Percentiles rank a stretch among this genome's conserved stretches.
These are phyloP conservation scores for Debaryomyces tyrocola DNA, from an alignment of 805 yeast genomes.

Conservation along the genomic window DNA sequence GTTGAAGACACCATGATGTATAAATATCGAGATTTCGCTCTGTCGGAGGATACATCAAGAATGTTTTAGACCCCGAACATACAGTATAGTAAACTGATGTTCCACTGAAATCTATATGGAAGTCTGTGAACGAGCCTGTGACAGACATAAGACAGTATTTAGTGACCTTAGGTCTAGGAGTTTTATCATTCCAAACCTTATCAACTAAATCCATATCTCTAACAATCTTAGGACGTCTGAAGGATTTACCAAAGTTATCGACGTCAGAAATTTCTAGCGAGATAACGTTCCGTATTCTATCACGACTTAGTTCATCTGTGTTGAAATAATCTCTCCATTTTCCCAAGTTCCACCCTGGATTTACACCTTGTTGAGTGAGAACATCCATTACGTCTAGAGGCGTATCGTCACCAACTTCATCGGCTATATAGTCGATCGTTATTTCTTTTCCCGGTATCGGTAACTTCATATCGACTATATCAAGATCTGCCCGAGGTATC, in stretches of 20 bases:
- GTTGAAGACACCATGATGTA: constrained; percentile 68
- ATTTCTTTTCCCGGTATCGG: constrained; percentile 45
- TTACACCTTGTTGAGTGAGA: constrained; percentile 65
- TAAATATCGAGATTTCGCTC: constrained; percentile 58
- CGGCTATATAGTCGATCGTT: constrained; percentile 56
- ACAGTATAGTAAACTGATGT: constrained; percentile 89
- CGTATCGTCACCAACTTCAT: constrained; percentile 59
- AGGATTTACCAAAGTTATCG: constrained; percentile 45
- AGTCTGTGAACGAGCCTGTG: constrained; percentile 77
- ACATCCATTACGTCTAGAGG: constrained; percentile 88
- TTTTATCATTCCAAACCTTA: constrained; percentile 52
- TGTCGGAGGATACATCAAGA: constrained; percentile 80
- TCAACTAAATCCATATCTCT: constrained; percentile 66
- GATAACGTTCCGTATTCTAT: constrained; percentile 74
- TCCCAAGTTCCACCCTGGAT: constrained; percentile 66
- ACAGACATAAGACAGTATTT: constrained; percentile 87
- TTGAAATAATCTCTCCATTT: constrained; percentile 75
- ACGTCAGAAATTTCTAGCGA: constrained; percentile 71
- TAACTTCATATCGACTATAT: constrained; percentile 47
- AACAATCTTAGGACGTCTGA: constrained; percentile 68
- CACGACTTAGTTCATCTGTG: constrained; percentile 45
- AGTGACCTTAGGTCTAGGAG: constrained; percentile 58
- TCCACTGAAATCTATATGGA: constrained; percentile 91
- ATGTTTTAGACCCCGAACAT: constrained; percentile 70
- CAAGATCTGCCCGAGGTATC: constrained; percentile 31